Percentiles rank a stretch among this genome's conserved stretches.
These are phyloP conservation scores for Entophlyctis luteolus DNA, from an alignment of 192 early-diverging fungal genomes.

Conservation along the genomic window DNA sequence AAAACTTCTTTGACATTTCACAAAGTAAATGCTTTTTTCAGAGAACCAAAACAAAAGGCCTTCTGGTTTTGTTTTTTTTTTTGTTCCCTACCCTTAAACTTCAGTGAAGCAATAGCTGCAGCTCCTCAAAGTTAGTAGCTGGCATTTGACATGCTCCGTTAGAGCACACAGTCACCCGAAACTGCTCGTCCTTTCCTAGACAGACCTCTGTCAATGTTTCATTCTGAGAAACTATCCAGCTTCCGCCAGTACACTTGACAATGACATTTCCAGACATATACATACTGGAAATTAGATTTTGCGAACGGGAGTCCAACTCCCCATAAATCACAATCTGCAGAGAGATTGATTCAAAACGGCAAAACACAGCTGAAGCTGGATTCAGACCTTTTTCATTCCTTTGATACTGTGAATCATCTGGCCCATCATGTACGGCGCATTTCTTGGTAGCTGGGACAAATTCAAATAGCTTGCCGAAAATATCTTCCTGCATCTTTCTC, in stretches of 20 bases:
- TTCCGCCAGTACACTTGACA: conserved; percentile 3
- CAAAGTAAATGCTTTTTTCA: too few species aligned
- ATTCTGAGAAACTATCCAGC: conserved; percentile 21
- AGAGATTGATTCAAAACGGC: not conserved
- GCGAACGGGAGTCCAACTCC: not conserved
- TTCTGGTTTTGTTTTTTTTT: too few species aligned
- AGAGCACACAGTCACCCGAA: conserved; percentile 44
- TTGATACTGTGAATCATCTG: conserved; percentile 36
- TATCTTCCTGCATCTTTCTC: too few species aligned
- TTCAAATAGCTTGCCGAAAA: conserved; percentile 26
- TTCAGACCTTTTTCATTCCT: conserved; percentile 34
- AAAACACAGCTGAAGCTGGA: not conserved
- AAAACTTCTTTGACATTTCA: too few species aligned
- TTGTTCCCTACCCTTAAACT: too few species aligned
- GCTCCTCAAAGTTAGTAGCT: conserved; percentile 28
- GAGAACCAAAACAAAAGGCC: too few species aligned
- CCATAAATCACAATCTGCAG: conserved; percentile 9
- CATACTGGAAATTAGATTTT: conserved; percentile 28
- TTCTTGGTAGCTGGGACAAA: conserved; percentile 36
- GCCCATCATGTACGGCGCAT: not conserved
- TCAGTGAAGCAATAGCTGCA: conserved; percentile 16
- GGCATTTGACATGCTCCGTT: conserved; percentile 56
- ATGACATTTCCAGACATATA: conserved; percentile 37
- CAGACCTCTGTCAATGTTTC: conserved; percentile 11
- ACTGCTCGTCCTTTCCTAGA: not conserved